Evolutionary conservation across 2,329 filamentous ascomycete genomes (phyloP).

Genomic region (Monosporascus sp.): DNA sequence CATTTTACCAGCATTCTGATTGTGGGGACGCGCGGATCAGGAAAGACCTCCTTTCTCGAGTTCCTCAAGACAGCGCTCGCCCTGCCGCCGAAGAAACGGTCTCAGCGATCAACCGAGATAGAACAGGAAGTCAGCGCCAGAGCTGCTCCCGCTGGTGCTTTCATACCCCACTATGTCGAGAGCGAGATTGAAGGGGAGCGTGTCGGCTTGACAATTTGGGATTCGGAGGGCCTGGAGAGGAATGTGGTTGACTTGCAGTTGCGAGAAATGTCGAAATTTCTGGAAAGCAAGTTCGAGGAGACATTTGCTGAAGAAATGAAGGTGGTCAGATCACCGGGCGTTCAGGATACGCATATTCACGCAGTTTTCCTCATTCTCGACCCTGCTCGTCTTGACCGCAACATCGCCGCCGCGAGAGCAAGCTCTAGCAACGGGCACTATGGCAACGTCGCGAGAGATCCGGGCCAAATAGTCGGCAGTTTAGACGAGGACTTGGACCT

Average conservation of each 20-base stretch:
- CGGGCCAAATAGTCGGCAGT: slow-evolving; percentile 51
- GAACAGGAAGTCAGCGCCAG: slow-evolving; percentile 53
- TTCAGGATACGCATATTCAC: slow-evolving; percentile 95
- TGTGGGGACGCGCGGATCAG: slow-evolving; percentile 78
- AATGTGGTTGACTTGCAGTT: slow-evolving; percentile 92
- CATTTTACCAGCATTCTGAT: slow-evolving; percentile 66
- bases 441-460: slow-evolving; percentile 44
- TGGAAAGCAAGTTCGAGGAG: slow-evolving; percentile 98
- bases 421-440: slow-evolving; percentile 42
- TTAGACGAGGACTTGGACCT: slow-evolving; percentile 87
- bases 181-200: slow-evolving; percentile 91
- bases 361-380: slow-evolving; percentile 91
- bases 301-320: slow-evolving; percentile 98
- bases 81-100: slow-evolving; percentile 72
- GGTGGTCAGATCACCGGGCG: slow-evolving; percentile 85
- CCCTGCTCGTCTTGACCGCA: slow-evolving; percentile 77
- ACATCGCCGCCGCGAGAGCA: slow-evolving; percentile 63
- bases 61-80: slow-evolving; percentile 86
- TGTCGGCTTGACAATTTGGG: slow-evolving; percentile 90
- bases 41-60: slow-evolving; percentile 95
- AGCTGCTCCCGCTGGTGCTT: slow-evolving; percentile 58
- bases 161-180: slow-evolving; percentile 85
- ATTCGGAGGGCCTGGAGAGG: slow-evolving; percentile 91
- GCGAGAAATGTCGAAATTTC: slow-evolving; percentile 82
- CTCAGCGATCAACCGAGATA: slow-evolving; percentile 39